A percentile compares a stretch with the other conserved stretches of the same genome.
Conservation (phyloP, 108 stramenopile species). For the Aureococcus anophagefferens region DNA sequence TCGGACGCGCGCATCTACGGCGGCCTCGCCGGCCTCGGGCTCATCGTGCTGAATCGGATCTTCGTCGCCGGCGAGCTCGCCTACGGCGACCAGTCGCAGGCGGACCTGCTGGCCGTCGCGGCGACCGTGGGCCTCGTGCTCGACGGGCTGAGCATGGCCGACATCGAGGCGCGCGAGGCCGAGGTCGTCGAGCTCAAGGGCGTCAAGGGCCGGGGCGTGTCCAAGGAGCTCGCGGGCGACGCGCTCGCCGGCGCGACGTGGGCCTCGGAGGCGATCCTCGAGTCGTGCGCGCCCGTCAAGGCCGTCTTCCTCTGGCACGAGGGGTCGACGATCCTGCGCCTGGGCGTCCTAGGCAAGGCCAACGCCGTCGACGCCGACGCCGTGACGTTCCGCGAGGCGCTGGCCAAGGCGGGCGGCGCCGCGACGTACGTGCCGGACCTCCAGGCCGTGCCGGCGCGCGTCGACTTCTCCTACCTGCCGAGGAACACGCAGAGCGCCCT, state of each 20-base stretch:
- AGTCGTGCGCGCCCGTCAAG: neutral
- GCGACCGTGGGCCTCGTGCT: neutral
- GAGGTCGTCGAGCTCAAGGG: neutral
- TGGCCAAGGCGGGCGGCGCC: neutral
- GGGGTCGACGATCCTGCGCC: neutral
- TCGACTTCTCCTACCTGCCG: neutral
- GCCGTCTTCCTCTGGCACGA: neutral
- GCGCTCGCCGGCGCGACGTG: neutral
- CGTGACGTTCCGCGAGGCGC: neutral
- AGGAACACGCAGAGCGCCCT: neutral
- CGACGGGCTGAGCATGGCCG: neutral
- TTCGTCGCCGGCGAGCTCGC: neutral
- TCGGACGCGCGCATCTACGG: no score
- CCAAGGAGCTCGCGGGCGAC: neutral
- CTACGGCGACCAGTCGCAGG: neutral
- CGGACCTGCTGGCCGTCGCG: neutral
- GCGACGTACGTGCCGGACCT: neutral
- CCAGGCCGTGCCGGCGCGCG: neutral
- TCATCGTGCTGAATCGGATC: neutral
- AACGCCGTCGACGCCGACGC: neutral
- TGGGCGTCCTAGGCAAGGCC: neutral
- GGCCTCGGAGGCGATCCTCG: neutral
- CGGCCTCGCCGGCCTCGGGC: neutral
- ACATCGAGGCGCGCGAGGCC: neutral
- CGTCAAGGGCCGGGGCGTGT: neutral